Evolutionary conservation across 78 protist species (phyloP).

Genomic region (Dictyostelium citrinum): DNA sequence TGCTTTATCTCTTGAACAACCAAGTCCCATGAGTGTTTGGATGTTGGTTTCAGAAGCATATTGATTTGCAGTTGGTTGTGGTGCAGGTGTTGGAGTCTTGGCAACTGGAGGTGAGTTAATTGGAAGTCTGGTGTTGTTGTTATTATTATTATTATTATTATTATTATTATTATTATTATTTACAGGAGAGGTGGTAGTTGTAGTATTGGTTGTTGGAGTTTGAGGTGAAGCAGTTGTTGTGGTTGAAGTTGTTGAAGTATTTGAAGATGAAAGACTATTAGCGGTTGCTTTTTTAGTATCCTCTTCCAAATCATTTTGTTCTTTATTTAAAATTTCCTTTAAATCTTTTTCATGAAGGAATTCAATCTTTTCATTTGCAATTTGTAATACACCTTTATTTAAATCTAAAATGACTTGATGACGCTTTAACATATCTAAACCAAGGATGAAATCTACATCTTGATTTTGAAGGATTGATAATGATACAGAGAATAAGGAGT

Average conservation of each 20-base stretch:
- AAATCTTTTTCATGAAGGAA: conserved; percentile 81
- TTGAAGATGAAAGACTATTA: background rate
- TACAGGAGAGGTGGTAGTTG: background rate
- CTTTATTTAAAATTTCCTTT: conserved; percentile 19
- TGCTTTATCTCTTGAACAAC: conserved; percentile 65
- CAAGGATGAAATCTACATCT: conserved; percentile 86
- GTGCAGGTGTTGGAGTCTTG: background rate
- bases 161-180: background rate
- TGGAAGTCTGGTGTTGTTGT: background rate
- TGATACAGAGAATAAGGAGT: conserved; percentile 51
- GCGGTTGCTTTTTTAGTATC: background rate
- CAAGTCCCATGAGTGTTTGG: conserved; percentile 9
- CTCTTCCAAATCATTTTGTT: background rate
- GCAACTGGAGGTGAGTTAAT: background rate
- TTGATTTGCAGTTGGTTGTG: background rate
- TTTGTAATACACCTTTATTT: conserved; percentile 13
- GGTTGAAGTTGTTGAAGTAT: background rate
- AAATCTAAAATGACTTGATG: conserved; percentile 73
- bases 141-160: background rate
- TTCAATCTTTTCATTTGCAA: conserved; percentile 42
- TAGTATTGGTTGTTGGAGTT: background rate
- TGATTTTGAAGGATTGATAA: conserved; percentile 84
- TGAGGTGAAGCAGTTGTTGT: background rate
- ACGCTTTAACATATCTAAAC: conserved; percentile 87
- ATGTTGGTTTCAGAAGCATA: conserved; percentile 37